Conservation (phyloP, 495 filamentous ascomycete species). For the Penicillium lividum region DNA sequence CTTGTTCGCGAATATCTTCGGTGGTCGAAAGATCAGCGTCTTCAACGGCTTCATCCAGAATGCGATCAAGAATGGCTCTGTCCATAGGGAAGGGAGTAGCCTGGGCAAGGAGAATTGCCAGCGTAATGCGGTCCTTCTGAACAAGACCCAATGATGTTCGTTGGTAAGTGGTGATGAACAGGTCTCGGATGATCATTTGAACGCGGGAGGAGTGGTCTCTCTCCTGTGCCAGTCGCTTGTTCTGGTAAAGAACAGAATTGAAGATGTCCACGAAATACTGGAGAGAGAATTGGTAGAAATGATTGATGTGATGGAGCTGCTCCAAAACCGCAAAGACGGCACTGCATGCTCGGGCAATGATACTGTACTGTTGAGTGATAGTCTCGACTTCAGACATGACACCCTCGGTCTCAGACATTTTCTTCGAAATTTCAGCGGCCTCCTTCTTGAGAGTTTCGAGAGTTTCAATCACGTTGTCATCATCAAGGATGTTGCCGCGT, state of each 20-base stretch:
- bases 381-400: slow-evolving; percentile 97
- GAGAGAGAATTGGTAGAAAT: slow-evolving; percentile 99
- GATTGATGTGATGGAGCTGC: slow-evolving; percentile 96
- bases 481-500: slow-evolving; percentile 95
- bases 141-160: slow-evolving; percentile 88
- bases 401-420: slow-evolving; percentile 94
- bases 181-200: slow-evolving; percentile 81
- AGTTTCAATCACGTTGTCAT: slow-evolving; percentile 96
- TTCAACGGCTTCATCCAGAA: slow-evolving; percentile 76
- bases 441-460: slow-evolving; percentile 98
- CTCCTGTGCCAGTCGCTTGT: slow-evolving; percentile 70
- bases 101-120: slow-evolving; percentile 96
- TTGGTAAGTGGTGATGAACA: slow-evolving; percentile 91
- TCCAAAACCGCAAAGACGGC: slow-evolving; percentile 95
- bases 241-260: slow-evolving; percentile 82
- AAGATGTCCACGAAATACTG: slow-evolving; percentile 99
- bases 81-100: slow-evolving; percentile 94
- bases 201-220: slow-evolving; percentile 74
- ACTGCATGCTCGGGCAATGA: slow-evolving; percentile 91
- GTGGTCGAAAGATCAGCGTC: slow-evolving; percentile 77
- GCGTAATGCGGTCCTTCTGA: slow-evolving; percentile 89
- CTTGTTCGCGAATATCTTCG: slow-evolving; percentile 62
- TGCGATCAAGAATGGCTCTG: slow-evolving; percentile 77
- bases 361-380: slow-evolving; percentile 88
- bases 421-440: slow-evolving; percentile 89